A percentile compares a stretch with the other conserved stretches of the same genome.
Evolutionary conservation across 306 rosid species (phyloP).

Genomic region (Boehmeria nivea): DNA sequence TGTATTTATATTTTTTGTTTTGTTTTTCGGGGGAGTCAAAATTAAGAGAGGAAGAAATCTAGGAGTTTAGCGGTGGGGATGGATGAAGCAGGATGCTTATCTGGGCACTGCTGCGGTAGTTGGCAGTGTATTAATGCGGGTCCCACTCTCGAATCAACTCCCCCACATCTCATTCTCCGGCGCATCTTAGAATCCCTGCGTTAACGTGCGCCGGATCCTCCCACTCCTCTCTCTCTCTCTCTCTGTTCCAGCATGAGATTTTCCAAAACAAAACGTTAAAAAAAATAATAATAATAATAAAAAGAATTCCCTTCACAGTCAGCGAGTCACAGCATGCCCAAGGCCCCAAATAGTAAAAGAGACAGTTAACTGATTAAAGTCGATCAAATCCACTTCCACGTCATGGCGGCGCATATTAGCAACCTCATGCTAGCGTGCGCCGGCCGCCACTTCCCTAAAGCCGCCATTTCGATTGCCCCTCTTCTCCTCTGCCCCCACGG

Average conservation of each 20-base stretch:
- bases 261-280: too few species aligned
- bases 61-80: neutral
- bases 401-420: conserved; percentile 19
- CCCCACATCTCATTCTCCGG: neutral
- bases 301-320: too few species aligned
- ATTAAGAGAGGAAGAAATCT: neutral
- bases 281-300: too few species aligned
- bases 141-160: conserved; percentile 2
- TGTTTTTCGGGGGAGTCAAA: too few species aligned
- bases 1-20: too few species aligned
- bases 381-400: neutral
- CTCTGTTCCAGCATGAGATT: too few species aligned
- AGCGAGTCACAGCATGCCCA: too few species aligned
- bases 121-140: conserved; percentile 17
- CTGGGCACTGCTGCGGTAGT: conserved; percentile 8
- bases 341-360: too few species aligned
- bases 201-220: conserved; percentile 5
- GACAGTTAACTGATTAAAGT: too few species aligned
- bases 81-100: conserved; percentile 13
- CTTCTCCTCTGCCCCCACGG: too few species aligned
- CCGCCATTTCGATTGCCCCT: too few species aligned
- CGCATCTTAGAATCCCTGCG: conserved; percentile 5
- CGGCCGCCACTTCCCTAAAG: neutral
- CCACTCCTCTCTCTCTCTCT: too few species aligned
- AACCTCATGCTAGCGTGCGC: conserved; percentile 11